A percentile compares a stretch with the other conserved stretches of the same genome.
Conservation (phyloP, 371 early-diverging fungal species). For the Phascolomyces articulosus region DNA sequence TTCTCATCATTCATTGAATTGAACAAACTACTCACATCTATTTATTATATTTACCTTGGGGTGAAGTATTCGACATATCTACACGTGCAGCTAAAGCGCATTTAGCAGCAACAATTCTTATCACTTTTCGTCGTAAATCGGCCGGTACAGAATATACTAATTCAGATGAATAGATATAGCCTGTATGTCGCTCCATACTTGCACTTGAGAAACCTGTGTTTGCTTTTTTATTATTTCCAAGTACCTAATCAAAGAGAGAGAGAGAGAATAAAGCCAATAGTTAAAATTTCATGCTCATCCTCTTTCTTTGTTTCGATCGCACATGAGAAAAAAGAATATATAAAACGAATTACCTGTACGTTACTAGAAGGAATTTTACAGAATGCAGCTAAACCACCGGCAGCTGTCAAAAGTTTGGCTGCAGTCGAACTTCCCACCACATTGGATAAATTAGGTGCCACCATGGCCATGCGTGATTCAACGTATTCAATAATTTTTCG, state of each 20-base stretch:
- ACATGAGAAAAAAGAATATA: slow-evolving; percentile 27
- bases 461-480: slow-evolving; percentile 88
- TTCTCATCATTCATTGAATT: neutral
- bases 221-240: slow-evolving; percentile 64
- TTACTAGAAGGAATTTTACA: slow-evolving; percentile 94
- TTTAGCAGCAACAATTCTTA: slow-evolving; percentile 85
- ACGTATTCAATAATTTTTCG: slow-evolving; percentile 88
- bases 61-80: slow-evolving; percentile 73
- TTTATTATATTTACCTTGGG: slow-evolving; percentile 58
- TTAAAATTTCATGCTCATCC: too few relatives aligned
- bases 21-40: neutral
- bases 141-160: slow-evolving; percentile 69
- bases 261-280: too few relatives aligned
- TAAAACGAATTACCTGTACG: slow-evolving; percentile 55
- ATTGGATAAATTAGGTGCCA: slow-evolving; percentile 93
- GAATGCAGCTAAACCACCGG: slow-evolving; percentile 88
- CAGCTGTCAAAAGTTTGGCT: slow-evolving; percentile 89
- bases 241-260: too few relatives aligned
- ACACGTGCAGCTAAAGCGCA: slow-evolving; percentile 85
- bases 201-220: slow-evolving; percentile 82
- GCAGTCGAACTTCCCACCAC: slow-evolving; percentile 89
- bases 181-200: slow-evolving; percentile 74
- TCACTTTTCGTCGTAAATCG: slow-evolving; percentile 80
- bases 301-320: too few relatives aligned
- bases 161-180: slow-evolving; percentile 81